Base-by-base conservation (phyloP, 2,329 filamentous ascomycete genomes). In the Ceratocystiopsis minuta region DNA sequence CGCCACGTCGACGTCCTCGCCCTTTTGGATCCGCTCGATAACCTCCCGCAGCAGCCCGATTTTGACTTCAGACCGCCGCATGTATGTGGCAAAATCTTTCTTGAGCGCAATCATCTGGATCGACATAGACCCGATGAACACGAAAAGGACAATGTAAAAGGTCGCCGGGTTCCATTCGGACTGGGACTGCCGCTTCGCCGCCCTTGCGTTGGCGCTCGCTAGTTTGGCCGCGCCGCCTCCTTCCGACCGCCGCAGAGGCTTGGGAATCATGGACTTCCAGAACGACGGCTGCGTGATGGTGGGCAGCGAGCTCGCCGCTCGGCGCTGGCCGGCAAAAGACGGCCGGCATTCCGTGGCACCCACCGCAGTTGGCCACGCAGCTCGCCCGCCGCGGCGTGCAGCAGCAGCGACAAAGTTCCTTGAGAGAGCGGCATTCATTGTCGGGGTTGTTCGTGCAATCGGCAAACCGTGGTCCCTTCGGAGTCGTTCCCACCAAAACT, bases 51-150 rank as follows among this genome's bases (percentile, higher is more conserved):
- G 60, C 28, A 85, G 55, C 3, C 68, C 71, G 48, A 98, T 81
- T 55, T 82, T 80, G 7, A 82, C 76, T 51, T 94, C 82, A 6
- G 86, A 78, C 50, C 77, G 75, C 40, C 87, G 75, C 54, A 68
- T 74, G 52, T 81, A 87, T 11, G 77, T 74, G 31, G 70, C 67
- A 54, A 78, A 80, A 40, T 87, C 78, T 51, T 81, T 82, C 52
- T 78, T 80, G 52, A 96, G 58, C 33, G 77, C 69, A 54, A 98
- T 79, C 68, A 90, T 82, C 53, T 95, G 83, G 52, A 98, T 95
- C 14, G 88, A 83, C 68, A 95, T 93, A 47, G 85, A 94, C 4
- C 92, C 92, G 49, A 96, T 88, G 48, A 96, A 69, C 35, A 86
- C 65, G 53, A 86, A 86, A 48, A 88, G 83, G 52, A 78, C 65